phyloP scores from a whole-genome alignment of 139 green algal species.

The Microglena sp. region DNA sequence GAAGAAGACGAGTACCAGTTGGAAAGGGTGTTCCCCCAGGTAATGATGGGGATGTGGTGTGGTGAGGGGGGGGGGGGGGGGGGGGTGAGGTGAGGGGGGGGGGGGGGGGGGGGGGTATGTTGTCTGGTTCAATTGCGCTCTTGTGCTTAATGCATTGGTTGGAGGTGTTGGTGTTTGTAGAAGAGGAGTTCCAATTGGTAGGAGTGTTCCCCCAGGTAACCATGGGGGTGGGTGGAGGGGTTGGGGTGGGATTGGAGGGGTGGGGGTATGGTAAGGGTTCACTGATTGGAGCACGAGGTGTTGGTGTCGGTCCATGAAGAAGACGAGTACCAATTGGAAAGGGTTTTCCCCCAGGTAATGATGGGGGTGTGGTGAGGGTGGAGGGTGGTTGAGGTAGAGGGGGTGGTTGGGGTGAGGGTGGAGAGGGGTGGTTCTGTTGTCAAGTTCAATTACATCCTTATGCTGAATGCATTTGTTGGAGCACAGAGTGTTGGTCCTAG shows the following conservation, averaged over 20 bases:
- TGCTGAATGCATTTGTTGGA: too few relatives aligned
- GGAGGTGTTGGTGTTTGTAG: not conserved
- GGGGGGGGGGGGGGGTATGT: not conserved
- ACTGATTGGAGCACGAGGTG: too few relatives aligned
- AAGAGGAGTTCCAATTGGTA: too few relatives aligned
- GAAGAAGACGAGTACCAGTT: constrained; percentile 85
- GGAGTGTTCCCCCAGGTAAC: too few relatives aligned
- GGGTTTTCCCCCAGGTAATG: constrained; percentile 75
- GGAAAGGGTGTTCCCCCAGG: constrained; percentile 78
- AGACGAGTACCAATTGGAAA: constrained; percentile 71
- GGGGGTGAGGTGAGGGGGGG: not conserved
- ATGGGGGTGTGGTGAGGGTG: too few relatives aligned
- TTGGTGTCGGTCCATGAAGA: too few relatives aligned
- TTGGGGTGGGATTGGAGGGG: too few relatives aligned
- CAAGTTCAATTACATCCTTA: not conserved
- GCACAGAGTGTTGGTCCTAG: too few relatives aligned
- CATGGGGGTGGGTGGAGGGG: too few relatives aligned
- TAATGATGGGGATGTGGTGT: constrained; percentile 1
- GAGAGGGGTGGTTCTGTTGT: not conserved
- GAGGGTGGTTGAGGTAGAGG: too few relatives aligned
- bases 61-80: not conserved
- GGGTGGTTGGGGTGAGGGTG: not conserved
- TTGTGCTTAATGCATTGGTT: not conserved
- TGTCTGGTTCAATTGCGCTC: not conserved
- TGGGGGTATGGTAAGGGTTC: too few relatives aligned